These are phyloP conservation scores for Emergomyces orientalis DNA, from an alignment of 2,329 filamentous ascomycete genomes.

Conservation along the genomic window DNA sequence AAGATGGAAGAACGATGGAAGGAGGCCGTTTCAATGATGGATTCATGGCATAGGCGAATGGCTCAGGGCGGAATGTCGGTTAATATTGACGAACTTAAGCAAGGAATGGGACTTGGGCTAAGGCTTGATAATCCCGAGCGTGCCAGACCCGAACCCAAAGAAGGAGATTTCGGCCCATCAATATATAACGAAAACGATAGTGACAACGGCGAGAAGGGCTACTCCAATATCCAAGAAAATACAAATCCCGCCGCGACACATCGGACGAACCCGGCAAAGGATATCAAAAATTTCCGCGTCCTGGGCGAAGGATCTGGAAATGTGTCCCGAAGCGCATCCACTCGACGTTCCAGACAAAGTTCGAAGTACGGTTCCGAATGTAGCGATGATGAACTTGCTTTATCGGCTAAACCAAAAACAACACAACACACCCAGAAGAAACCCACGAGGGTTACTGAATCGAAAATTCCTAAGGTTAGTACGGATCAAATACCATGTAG, in stretches of 20 bases:
- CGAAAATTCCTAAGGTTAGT: slow-evolving; percentile 26
- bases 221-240: slow-evolving; percentile 14
- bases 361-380: slow-evolving; percentile 10
- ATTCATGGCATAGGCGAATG: slow-evolving; percentile 82
- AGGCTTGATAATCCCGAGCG: slow-evolving; percentile 22
- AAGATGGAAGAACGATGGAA: slow-evolving; percentile 88
- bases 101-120: slow-evolving; percentile 35
- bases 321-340: neutral
- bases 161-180: neutral
- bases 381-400: slow-evolving; percentile 28
- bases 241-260: slow-evolving; percentile 9
- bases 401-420: slow-evolving; percentile 27
- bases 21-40: slow-evolving; percentile 82
- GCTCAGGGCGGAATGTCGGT: slow-evolving; percentile 34
- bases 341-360: neutral
- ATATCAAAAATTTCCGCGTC: neutral
- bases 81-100: slow-evolving; percentile 35
- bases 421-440: slow-evolving; percentile 24
- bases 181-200: slow-evolving; percentile 21
- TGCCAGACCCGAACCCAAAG: slow-evolving; percentile 17
- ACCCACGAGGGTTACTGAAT: slow-evolving; percentile 22
- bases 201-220: slow-evolving; percentile 14
- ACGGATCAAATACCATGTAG: neutral
- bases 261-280: slow-evolving; percentile 2
- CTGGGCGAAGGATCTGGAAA: slow-evolving; percentile 12